Evolutionary conservation across 371 early-diverging fungal species (phyloP).

Genomic region (Mucor circinelloides): DNA sequence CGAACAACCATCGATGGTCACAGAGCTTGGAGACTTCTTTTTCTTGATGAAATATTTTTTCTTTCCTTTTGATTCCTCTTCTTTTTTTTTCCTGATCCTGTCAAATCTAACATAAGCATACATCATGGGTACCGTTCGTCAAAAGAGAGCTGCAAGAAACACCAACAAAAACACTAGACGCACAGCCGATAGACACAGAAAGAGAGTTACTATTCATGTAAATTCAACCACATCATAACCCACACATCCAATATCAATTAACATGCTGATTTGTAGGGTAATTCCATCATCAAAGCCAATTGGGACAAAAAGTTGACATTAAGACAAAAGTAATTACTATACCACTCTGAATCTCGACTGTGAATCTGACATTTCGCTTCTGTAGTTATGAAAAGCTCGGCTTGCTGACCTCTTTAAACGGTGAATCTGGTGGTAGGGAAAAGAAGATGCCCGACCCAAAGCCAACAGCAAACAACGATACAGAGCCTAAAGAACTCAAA

Average conservation of each 20-base stretch:
- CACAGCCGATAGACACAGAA: constrained; percentile 56
- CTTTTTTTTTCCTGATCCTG: background rate
- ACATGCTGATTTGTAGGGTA: constrained; percentile 34
- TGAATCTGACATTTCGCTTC: background rate
- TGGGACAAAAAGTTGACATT: constrained; percentile 80
- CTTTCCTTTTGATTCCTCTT: background rate
- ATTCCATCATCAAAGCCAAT: constrained; percentile 64
- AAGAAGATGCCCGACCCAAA: constrained; percentile 35
- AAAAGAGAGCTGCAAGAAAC: constrained; percentile 36
- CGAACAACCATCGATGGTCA: background rate
- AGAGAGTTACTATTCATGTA: constrained; percentile 56
- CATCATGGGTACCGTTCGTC: constrained; percentile 46
- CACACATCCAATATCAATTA: background rate
- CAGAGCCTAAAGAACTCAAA: constrained; percentile 43
- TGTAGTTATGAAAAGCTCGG: constrained; percentile 71
- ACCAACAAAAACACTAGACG: constrained; percentile 52
- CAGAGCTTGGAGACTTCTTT: background rate
- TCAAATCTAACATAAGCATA: background rate
- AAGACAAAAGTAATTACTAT: constrained; percentile 67
- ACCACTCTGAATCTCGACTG: background rate
- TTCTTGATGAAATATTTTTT: background rate
- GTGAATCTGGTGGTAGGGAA: constrained; percentile 68
- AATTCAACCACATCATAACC: background rate
- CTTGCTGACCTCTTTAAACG: constrained; percentile 77
- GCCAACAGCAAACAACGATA: constrained; percentile 24